Base-by-base conservation (phyloP, 2,329 filamentous ascomycete species). In the Tympanopsis confertula region DNA sequence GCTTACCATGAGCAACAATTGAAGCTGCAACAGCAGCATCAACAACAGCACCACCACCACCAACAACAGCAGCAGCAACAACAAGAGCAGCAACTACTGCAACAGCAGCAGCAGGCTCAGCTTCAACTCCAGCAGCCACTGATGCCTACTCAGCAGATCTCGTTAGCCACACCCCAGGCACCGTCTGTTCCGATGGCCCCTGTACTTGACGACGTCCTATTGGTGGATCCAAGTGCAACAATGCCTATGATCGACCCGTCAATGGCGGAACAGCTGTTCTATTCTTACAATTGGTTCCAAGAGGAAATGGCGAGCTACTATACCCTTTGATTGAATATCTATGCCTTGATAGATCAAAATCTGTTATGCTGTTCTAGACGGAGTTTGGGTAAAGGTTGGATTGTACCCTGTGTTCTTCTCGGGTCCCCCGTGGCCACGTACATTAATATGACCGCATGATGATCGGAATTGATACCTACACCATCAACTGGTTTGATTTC, bases 201-300 rank as follows among this genome's bases (percentile, higher is more conserved):
- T 2, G 45, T 55, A 19, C 44, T 58, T 4, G 55, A 58, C 37
- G 54, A 58, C 35, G 53, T 57, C 7, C 40, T 56, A 14, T 44
- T 58, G 13, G 53, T 56, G 3, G 52, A 56, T 18, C 10, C 7
- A 13, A 13, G 10, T 41, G 46, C 41, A 14, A 51, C 52, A 22
- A 51, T 54, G 20, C 53, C 55, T 3, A 48, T 52, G 38, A 50
- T 57, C 19, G 54, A 58, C 44, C 52, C 54, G 4, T 51, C 54
- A 38, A 46, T 58, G 48, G 54, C 54, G 17, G 54, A 58, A 30
- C 54, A 58, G 43, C 42, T 58, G 35, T 55, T 51, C 19, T 57
- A 57, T 40, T 57, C 54, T 2, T 57, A 58, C 39, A 55, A 57
- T 42, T 58, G 54, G 54, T 58, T 58, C 26, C 55, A 58, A 40